Evolutionary conservation across 352 stramenopile species (phyloP), one percentile per base, ranked within the genome.

Genomic region (Pythium brassicae): DNA sequence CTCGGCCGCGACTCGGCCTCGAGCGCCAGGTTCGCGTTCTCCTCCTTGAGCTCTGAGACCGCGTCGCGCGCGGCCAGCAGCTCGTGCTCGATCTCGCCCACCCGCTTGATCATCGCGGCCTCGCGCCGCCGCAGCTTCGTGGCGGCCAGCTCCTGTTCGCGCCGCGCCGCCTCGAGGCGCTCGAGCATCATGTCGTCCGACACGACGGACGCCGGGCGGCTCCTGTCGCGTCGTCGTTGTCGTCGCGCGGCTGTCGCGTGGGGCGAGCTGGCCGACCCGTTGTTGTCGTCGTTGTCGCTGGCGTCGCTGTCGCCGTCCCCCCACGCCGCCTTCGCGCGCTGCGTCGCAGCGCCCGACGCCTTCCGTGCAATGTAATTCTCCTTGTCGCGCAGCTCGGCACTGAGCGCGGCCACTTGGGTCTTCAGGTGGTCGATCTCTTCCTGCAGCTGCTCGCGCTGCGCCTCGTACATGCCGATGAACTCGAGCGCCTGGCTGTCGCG

Each of bases 1-100:
- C 74, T 92, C 39, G 86, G 84, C 23, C 84, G 68, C 9, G 86
- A 93, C 46, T 92, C 77, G 0, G 79, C 74, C 52, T 94, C 86
- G 19, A 92, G 45, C 20, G 66, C 72, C 39, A 95, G 46, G 39
- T 93, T 94, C 2, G 80, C 71, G 44, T 94, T 92, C 49, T 93
- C 82, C 37, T 94, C 81, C 60, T 87, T 89, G 43, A 94, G 56
- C 34, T 91, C 76, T 3, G 67, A 62, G 26, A 94, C 86, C 4
- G 65, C 78, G 45, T 91, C 78, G 20, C 72, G 70, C 34, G 84
- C 76, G 12, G 53, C 47, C 9, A 87, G 57, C 19, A 96, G 54
- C 46, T 96, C 79, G 23, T 79, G 69, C 53, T 94, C 83, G 50
- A 96, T 89, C 35, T 71, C 70, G 19, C 56, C 68, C 23, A 96